These are phyloP conservation scores for Taphrina communis DNA, from an alignment of 1,139 yeast species.

Conservation along the genomic window DNA sequence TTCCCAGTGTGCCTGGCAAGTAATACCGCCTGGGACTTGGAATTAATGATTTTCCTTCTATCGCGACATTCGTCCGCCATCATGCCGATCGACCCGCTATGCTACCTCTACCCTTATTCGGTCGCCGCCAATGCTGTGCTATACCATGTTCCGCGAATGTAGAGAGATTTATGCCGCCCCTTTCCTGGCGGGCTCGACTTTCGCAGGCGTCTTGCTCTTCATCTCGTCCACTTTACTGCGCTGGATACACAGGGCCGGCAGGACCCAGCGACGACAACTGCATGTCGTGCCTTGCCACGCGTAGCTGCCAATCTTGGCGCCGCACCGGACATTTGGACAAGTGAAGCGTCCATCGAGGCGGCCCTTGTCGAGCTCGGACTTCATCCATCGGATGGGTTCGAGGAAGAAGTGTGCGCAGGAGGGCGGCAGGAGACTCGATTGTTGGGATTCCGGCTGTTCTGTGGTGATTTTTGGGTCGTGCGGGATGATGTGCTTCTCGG, in stretches of 20 bases:
- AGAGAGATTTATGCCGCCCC: too few species aligned
- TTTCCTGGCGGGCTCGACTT: conserved; percentile 20
- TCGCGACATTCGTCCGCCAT: too few species aligned
- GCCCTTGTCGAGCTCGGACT: conserved; percentile 66
- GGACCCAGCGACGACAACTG: conserved; percentile 94
- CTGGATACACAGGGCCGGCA: conserved; percentile 86
- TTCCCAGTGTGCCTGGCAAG: conserved; percentile 11
- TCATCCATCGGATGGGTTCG: conserved; percentile 94
- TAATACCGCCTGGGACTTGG: neutral
- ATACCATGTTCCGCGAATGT: too few species aligned
- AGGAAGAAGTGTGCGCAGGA: conserved; percentile 88
- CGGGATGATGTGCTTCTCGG: conserved; percentile 48
- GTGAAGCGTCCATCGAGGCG: conserved; percentile 82
- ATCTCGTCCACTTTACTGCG: conserved; percentile 79
- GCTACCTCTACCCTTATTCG: too few species aligned
- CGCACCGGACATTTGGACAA: conserved; percentile 74
- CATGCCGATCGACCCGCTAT: too few species aligned
- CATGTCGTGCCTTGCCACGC: conserved; percentile 96
- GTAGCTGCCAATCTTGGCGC: conserved; percentile 75
- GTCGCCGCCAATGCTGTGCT: too few species aligned
- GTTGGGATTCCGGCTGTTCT: conserved; percentile 33
- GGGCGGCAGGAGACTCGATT: conserved; percentile 46
- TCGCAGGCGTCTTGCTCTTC: conserved; percentile 35
- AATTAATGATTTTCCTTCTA: too few species aligned
- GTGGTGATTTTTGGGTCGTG: conserved; percentile 43